Evolutionary conservation across 129 eudicot species (phyloP).

Genomic region (Kitagawia praeruptora): DNA sequence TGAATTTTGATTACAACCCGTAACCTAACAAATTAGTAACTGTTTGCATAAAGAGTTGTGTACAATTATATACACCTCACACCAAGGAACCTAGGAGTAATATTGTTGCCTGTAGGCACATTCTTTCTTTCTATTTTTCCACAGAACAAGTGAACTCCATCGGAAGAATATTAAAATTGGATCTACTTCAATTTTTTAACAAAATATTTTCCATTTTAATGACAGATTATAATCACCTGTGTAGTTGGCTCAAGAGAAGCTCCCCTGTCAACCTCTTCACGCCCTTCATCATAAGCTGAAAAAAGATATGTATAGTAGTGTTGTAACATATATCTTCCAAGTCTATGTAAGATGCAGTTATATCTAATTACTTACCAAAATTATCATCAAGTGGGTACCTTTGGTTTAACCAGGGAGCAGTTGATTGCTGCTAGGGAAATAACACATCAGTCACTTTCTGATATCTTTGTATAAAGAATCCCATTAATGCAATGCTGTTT

Average conservation of each 20-base stretch:
- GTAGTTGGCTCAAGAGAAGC: constrained; percentile 60
- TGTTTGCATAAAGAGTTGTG: too few relatives aligned
- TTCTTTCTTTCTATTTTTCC: not conserved
- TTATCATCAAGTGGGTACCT: constrained; percentile 88
- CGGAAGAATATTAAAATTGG: not conserved
- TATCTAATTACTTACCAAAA: constrained; percentile 59
- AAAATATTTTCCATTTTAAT: not conserved
- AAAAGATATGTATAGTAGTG: not conserved
- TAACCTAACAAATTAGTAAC: too few relatives aligned
- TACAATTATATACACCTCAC: too few relatives aligned
- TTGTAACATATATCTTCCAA: not conserved
- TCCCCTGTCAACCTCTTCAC: constrained; percentile 76
- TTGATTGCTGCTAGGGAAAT: constrained; percentile 56
- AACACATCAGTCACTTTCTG: not conserved
- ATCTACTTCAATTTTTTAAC: not conserved
- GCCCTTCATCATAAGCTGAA: constrained; percentile 81
- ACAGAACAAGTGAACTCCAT: not conserved
- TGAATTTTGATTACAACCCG: too few relatives aligned
- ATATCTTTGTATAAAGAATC: not conserved
- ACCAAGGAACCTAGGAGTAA: not conserved
- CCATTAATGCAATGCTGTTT: not conserved
- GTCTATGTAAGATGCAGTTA: not conserved
- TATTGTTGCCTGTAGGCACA: not conserved
- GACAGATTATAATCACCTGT: constrained; percentile 41
- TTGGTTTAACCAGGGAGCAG: constrained; percentile 77